Percentiles rank a stretch among this genome's conserved stretches.
Evolutionary conservation across 306 rosid species (phyloP).

Genomic region (Prunus salicina): DNA sequence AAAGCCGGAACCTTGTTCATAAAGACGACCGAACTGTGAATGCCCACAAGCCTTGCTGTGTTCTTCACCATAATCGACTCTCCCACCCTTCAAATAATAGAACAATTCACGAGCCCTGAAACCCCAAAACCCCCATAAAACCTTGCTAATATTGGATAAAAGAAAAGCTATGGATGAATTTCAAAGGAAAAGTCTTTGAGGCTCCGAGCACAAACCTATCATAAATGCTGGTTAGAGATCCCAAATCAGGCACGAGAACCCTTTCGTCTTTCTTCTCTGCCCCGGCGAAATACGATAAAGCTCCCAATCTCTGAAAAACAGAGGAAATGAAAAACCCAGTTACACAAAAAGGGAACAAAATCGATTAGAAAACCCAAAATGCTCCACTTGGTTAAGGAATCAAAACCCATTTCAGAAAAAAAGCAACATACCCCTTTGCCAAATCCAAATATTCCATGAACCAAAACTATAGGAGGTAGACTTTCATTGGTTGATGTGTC

Average conservation of each 20-base stretch:
- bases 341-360: not conserved
- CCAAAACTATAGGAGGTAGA: conserved; percentile 88
- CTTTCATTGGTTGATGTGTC: conserved; percentile 12
- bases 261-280: conserved; percentile 97
- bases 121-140: conserved; percentile 10
- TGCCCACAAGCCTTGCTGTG: conserved; percentile 91
- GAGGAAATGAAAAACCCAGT: not conserved
- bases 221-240: conserved; percentile 83
- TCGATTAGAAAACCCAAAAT: not conserved
- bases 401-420: conserved; percentile 6
- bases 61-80: conserved; percentile 88
- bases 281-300: conserved; percentile 84
- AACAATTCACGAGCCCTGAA: conserved; percentile 92
- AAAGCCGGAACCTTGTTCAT: conserved; percentile 60
- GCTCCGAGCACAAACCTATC: conserved; percentile 56
- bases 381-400: not conserved
- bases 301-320: conserved; percentile 66
- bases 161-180: too few species aligned
- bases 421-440: conserved; percentile 74
- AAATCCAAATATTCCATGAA: conserved; percentile 96
- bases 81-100: conserved; percentile 95
- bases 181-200: not conserved
- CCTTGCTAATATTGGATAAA: not conserved
- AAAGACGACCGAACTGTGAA: conserved; percentile 71
- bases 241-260: conserved; percentile 98